These are phyloP conservation scores for Salvia splendens DNA, from an alignment of 257 asterid species.

Conservation along the genomic window DNA sequence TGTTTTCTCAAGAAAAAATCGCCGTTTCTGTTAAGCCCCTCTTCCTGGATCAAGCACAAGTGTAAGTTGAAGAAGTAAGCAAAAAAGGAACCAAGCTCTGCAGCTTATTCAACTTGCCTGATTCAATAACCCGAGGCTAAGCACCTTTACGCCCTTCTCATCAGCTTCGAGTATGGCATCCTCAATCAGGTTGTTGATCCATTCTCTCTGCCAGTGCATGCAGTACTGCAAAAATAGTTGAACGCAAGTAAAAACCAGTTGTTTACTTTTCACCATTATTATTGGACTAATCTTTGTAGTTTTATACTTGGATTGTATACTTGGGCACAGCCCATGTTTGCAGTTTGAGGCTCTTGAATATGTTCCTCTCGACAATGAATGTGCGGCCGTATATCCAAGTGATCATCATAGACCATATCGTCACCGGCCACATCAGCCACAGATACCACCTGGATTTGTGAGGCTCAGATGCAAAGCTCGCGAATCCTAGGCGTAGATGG, in stretches of 20 bases:
- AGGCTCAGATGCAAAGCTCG: conserved; percentile 72
- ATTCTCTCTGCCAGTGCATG: conserved; percentile 78
- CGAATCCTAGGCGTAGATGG: conserved; percentile 74
- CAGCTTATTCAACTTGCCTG: conserved; percentile 24
- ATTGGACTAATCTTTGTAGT: not conserved
- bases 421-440: conserved; percentile 83
- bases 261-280: not conserved
- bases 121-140: conserved; percentile 72
- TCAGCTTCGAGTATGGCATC: conserved; percentile 73
- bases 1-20: conserved; percentile 56
- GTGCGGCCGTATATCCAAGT: conserved; percentile 64
- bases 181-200: conserved; percentile 62
- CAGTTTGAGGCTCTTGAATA: conserved; percentile 57
- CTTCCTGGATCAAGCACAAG: conserved; percentile 37
- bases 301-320: conserved; percentile 62
- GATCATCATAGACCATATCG: conserved; percentile 64
- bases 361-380: conserved; percentile 66
- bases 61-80: no score
- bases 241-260: not conserved
- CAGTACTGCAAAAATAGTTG: conserved; percentile 49
- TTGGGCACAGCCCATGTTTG: conserved; percentile 89
- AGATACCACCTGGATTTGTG: conserved; percentile 62
- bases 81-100: no score
- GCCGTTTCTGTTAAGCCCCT: conserved; percentile 60
- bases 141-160: conserved; percentile 56